phyloP scores from a whole-genome alignment of 2,329 filamentous ascomycete genomes.

The Apiospora phragmitis region DNA sequence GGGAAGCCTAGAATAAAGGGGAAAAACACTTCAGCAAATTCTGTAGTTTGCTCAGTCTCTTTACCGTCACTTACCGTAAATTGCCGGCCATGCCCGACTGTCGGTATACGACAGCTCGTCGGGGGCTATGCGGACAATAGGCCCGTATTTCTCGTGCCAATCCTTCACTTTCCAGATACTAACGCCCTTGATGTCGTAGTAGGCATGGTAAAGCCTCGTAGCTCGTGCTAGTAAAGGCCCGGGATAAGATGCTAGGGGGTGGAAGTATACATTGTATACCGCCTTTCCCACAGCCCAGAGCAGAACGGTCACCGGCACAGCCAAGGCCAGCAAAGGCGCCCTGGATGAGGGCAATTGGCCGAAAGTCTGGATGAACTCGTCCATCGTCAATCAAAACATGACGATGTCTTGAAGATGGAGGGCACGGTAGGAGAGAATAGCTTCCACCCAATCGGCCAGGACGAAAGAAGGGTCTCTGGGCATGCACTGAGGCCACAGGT shows the following conservation, averaged over 20 bases:
- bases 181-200: slow-evolving; percentile 17
- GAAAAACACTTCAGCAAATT: background rate
- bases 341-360: background rate
- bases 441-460: background rate
- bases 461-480: background rate
- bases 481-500: background rate
- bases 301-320: background rate
- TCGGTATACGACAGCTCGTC: slow-evolving; percentile 37
- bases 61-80: slow-evolving; percentile 19
- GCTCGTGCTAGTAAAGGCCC: slow-evolving; percentile 22
- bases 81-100: slow-evolving; percentile 36
- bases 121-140: slow-evolving; percentile 40
- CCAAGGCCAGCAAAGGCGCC: background rate
- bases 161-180: slow-evolving; percentile 18
- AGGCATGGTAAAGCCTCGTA: slow-evolving; percentile 12
- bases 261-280: slow-evolving; percentile 24
- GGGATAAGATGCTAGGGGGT: slow-evolving; percentile 24
- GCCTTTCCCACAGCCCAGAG: slow-evolving; percentile 15
- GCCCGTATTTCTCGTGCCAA: slow-evolving; percentile 37
- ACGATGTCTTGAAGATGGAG: background rate
- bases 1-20: slow-evolving; percentile 3
- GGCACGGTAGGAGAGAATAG: background rate
- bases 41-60: slow-evolving; percentile 29
- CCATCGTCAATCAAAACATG: background rate
- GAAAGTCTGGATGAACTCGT: background rate